Base-by-base conservation (phyloP, 2,329 filamentous ascomycete species). In the Polychaeton citri region DNA sequence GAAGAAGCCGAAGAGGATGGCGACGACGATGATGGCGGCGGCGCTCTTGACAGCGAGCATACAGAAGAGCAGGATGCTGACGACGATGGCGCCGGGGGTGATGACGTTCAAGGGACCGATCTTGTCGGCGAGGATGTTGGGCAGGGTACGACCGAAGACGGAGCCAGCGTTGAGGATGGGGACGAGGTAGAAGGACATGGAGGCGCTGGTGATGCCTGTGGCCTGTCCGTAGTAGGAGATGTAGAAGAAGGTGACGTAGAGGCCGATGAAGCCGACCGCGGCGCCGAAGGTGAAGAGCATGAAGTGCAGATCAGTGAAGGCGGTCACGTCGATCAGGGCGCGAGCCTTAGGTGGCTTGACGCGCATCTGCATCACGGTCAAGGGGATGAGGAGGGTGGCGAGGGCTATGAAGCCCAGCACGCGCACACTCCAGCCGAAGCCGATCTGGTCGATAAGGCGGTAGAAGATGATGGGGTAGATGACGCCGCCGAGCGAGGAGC, bases 41-140 rank as follows among this genome's bases (percentile, higher is more conserved):
- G 48, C 37, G 3, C 48, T 53, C 6, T 52, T 41, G 2, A 79
- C 69, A 0, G 62, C 66, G 2, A 66, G 64, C 76, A 76, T 80
- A 35, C 62, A 64, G 44, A 67, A 75, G 21, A 74, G 53, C 39
- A 72, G 56, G 10, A 68, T 50, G 1, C 62, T 61, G 3, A 69
- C 59, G 3, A 63, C 39, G 8, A 66, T 50, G 2, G 59, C 61
- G 34, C 66, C 64, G 0, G 72, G 64, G n/a, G 74, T 64, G 18
- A 74, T 61, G 1, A 65, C 62, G 45, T 77, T 77, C 33, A 76
- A 57, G 0, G 70, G 63, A 1, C 75, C 74, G 2, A 70, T 54
- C 5, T 55, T 61, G 49, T 77, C 72, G 0, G 72, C 72, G 5
- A 77, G 46, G 40, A 64, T 65, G 9, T 66, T 68, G 0, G 68